Percentiles rank a stretch among this genome's conserved stretches.
These are phyloP conservation scores for Singerocomus inundabilis DNA, from an alignment of 1,284 basidiomycete species.

Conservation along the genomic window DNA sequence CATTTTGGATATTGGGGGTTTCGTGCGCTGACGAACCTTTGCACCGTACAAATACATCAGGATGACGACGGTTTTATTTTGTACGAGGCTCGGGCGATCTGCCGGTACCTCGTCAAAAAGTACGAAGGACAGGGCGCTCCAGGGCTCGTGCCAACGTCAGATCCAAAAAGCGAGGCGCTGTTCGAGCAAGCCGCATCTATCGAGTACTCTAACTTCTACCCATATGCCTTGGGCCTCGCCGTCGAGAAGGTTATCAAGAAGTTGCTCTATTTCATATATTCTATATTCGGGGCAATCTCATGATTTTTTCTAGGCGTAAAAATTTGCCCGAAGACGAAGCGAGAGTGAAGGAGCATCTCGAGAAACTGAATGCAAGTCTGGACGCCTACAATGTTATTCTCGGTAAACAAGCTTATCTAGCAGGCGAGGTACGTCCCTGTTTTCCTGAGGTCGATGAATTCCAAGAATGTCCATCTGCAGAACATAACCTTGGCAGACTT, in stretches of 20 bases:
- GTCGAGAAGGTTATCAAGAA: conserved; percentile 45
- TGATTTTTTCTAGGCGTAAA: conserved; percentile 12
- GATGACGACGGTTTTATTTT: conserved; percentile 44
- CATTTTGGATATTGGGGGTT: no score
- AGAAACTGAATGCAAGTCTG: conserved; percentile 28
- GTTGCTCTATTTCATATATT: conserved; percentile 17
- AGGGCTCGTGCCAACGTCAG: conserved; percentile 30
- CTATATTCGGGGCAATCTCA: background rate
- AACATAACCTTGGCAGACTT: conserved; percentile 54
- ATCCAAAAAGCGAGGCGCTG: conserved; percentile 36
- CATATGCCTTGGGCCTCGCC: conserved; percentile 37
- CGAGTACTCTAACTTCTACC: conserved; percentile 28
- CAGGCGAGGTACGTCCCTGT: conserved; percentile 28
- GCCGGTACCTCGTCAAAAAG: conserved; percentile 45
- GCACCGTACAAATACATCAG: no score
- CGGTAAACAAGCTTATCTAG: conserved; percentile 28
- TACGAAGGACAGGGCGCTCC: conserved; percentile 36
- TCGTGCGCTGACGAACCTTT: no score
- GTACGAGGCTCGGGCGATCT: conserved; percentile 52
- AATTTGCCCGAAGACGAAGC: conserved; percentile 28
- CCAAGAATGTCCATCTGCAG: conserved; percentile 24
- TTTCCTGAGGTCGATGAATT: background rate
- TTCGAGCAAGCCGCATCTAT: conserved; percentile 50
- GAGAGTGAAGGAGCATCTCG: conserved; percentile 30
- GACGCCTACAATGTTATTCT: conserved; percentile 33